Base-by-base conservation (phyloP, 495 filamentous ascomycete species). In the Penicillium pulvis region DNA sequence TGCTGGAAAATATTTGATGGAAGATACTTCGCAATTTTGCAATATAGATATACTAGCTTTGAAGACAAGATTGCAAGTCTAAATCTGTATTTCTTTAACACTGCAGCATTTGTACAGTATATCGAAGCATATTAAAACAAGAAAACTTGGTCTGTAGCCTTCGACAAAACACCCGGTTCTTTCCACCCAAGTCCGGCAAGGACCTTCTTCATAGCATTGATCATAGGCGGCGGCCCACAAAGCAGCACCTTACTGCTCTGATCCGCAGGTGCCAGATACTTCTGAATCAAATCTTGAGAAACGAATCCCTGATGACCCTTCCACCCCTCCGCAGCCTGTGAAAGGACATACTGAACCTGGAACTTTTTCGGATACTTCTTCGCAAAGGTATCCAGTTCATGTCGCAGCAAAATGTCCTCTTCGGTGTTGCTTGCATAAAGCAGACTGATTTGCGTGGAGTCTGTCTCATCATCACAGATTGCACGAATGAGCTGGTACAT, bases 401-500 rank as follows among this genome's bases (percentile, higher is more conserved):
- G 56, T 6, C 79, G 65, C 28, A 69, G 59, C 10, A 79, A 30
- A 41, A 77, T 74, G 51, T 75, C 74, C n/a, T 61, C 61, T 30
- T 75, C 71, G 9, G 53, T 58, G 39, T 71, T 71, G 45, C 73
- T 75, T 10, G 69, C 71, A 51, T 73, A 83, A 28, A 84, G 52
- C 0, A 80, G 65, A 35, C 65, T 71, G 26, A 83, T 60, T 51
- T 76, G 53, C 8, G 80, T 82, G 12, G 65, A 71, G 60, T 83
- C 80, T 5, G 50, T 57, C 1, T 72, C 63, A 47, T 79, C 71
- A 55, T 79, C 71, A 59, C 76, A 76, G 35, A 83, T 81, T 42
- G 73, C 74, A 12, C 74, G 73, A 51, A 81, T 74, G 20, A 83
- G 64, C 61, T 77, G 77, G 64, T 71, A 83, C 73, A 81, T 80